These are phyloP conservation scores for Elaeis oleifera DNA, from an alignment of 202 grass and related monocot species.

Conservation along the genomic window DNA sequence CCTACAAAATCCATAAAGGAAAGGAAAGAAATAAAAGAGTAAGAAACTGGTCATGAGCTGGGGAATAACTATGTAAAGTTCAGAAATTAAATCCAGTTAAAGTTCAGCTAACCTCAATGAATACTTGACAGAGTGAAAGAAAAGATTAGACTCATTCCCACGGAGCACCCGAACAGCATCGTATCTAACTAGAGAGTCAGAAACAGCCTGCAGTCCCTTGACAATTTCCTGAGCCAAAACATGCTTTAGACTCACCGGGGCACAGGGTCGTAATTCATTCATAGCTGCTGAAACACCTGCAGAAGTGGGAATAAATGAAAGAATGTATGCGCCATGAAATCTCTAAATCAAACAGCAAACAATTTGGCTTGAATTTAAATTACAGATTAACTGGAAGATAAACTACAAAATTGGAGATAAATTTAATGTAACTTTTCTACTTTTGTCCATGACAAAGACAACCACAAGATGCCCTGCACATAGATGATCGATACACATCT, in stretches of 20 bases:
- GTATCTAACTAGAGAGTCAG: conserved; percentile 89
- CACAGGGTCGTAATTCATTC: conserved; percentile 89
- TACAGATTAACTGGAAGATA: no score
- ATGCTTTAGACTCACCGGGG: conserved; percentile 76
- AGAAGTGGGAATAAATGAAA: conserved; percentile 13
- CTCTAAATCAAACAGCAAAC: not conserved
- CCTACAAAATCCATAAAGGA: conserved; percentile 25
- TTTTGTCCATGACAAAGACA: no score
- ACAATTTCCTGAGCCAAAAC: conserved; percentile 83
- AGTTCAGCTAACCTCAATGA: conserved; percentile 64
- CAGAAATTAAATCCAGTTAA: conserved; percentile 10
- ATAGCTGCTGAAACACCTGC: conserved; percentile 89
- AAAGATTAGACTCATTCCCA: conserved; percentile 83
- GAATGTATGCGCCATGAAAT: conserved; percentile 10
- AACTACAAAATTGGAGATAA: no score
- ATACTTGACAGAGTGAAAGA: conserved; percentile 80
- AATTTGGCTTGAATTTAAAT: no score
- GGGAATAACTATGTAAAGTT: not conserved
- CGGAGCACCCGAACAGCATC: conserved; percentile 92
- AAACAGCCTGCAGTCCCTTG: conserved; percentile 68
- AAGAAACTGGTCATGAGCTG: not conserved
- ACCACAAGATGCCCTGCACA: no score
- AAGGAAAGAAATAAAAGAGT: not conserved
- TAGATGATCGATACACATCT: no score
- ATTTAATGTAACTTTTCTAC: no score